Conservation (phyloP, 108 stramenopile species). For the Pseudonitzschia pungens region DNA sequence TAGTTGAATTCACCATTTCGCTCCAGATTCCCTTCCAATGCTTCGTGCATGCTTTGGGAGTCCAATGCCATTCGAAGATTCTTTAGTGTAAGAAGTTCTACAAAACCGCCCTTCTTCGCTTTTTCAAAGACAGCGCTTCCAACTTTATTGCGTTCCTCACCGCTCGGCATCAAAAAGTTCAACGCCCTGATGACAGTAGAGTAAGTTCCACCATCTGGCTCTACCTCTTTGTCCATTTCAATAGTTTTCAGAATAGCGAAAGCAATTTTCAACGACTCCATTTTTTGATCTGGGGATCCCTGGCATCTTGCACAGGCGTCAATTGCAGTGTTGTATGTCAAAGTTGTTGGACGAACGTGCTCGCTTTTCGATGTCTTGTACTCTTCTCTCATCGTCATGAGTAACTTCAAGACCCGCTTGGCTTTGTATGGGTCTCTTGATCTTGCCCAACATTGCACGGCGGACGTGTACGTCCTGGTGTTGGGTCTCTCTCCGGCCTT, state of each 20-base stretch:
- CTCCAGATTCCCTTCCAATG: conserved; percentile 16
- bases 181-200: conserved; percentile 30
- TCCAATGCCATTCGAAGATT: conserved; percentile 29
- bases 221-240: conserved; percentile 18
- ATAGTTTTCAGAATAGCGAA: conserved; percentile 46
- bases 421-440: conserved; percentile 30
- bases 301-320: conserved; percentile 49
- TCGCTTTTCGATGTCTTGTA: conserved; percentile 34
- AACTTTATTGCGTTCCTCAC: conserved; percentile 35
- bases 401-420: conserved; percentile 43
- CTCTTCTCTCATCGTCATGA: conserved; percentile 53
- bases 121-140: conserved; percentile 42
- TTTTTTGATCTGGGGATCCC: conserved; percentile 36
- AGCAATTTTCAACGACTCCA: conserved; percentile 47
- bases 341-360: conserved; percentile 32
- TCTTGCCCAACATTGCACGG: conserved; percentile 43
- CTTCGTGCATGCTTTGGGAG: conserved; percentile 1
- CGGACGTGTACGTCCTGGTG: conserved; percentile 51
- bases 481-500: conserved; percentile 40
- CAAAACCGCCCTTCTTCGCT: conserved; percentile 28
- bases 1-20: conserved; percentile 31
- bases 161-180: conserved; percentile 25
- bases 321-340: conserved; percentile 53
- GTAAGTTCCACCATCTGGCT: conserved; percentile 25
- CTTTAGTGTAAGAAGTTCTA: conserved; percentile 20